Evolutionary conservation across 2,329 filamentous ascomycete species (phyloP).

Genomic region (Pseudocercospora musae): DNA sequence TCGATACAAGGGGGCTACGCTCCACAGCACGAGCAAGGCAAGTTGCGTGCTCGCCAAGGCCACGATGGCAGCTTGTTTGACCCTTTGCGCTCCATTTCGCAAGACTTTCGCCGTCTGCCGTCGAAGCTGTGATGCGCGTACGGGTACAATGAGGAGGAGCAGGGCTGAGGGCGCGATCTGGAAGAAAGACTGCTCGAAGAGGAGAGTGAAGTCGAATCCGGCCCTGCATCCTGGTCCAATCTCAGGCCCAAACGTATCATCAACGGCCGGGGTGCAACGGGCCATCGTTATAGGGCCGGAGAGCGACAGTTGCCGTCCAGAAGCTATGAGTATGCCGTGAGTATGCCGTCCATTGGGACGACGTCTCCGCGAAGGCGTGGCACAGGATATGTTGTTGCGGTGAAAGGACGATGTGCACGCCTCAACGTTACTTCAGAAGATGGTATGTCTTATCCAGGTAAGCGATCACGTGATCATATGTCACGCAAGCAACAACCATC

Average conservation of each 20-base stretch:
- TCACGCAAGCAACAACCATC: neutral
- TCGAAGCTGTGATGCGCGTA: slow-evolving; percentile 16
- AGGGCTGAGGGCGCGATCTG: slow-evolving; percentile 22
- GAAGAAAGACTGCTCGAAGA: slow-evolving; percentile 27
- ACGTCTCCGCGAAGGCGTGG: neutral
- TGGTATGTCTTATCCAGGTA: neutral
- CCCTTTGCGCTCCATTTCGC: slow-evolving; percentile 8
- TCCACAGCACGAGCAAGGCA: slow-evolving; percentile 19
- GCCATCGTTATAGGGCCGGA: slow-evolving; percentile 1
- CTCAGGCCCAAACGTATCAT: slow-evolving; percentile 21
- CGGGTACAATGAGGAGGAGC: slow-evolving; percentile 17
- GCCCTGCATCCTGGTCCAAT: slow-evolving; percentile 15
- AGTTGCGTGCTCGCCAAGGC: slow-evolving; percentile 18
- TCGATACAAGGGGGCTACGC: slow-evolving; percentile 10
- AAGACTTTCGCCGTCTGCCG: slow-evolving; percentile 20
- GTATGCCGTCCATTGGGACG: too few species aligned
- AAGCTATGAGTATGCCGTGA: too few species aligned
- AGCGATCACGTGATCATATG: neutral
- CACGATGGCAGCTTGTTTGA: slow-evolving; percentile 18
- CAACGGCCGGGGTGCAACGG: slow-evolving; percentile 12
- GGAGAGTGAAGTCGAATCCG: slow-evolving; percentile 28
- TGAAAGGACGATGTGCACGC: too few species aligned
- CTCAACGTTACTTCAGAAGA: too few species aligned
- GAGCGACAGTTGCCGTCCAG: neutral
- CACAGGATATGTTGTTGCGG: neutral